Percentiles rank a stretch among this genome's conserved stretches.
Conservation (phyloP, 140 eudicot genomes). For the Flaveria floridana region DNA sequence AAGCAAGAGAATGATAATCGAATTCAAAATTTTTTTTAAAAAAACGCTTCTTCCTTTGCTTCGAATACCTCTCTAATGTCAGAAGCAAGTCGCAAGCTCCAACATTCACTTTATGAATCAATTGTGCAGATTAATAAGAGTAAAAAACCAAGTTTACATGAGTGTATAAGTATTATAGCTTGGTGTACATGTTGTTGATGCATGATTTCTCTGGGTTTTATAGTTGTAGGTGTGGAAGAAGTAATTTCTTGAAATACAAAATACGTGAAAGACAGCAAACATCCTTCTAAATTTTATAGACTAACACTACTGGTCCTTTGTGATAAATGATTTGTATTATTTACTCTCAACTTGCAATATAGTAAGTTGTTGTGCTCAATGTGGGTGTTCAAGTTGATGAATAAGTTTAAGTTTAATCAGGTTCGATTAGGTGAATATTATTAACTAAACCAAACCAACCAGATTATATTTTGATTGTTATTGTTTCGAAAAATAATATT, state of each 20-base stretch:
- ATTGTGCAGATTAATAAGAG: slow-evolving; percentile 20
- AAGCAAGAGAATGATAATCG: slow-evolving; percentile 25
- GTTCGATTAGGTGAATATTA: too few relatives aligned
- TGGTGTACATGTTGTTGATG: not conserved
- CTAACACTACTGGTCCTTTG: not conserved
- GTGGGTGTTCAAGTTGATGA: too few relatives aligned
- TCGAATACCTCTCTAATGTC: slow-evolving; percentile 50
- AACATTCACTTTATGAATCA: slow-evolving; percentile 33
- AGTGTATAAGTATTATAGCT: slow-evolving; percentile 1
- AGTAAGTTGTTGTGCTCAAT: not conserved
- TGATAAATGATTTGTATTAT: not conserved
- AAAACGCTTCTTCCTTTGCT: slow-evolving; percentile 36
- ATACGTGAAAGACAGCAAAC: not conserved
- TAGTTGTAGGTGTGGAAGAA: slow-evolving; percentile 9
- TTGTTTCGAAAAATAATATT: too few relatives aligned
- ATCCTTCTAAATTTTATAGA: slow-evolving; percentile 11
- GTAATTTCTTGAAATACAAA: not conserved
- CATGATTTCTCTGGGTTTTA: not conserved
- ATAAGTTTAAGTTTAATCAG: too few relatives aligned
- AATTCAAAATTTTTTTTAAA: slow-evolving; percentile 43
- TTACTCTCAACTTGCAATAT: not conserved
- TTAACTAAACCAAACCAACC: too few relatives aligned
- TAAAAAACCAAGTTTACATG: too few relatives aligned
- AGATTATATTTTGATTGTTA: too few relatives aligned
- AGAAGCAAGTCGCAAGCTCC: slow-evolving; percentile 43